phyloP scores from a whole-genome alignment of 257 asterid species.

The Solanum peruvianum region DNA sequence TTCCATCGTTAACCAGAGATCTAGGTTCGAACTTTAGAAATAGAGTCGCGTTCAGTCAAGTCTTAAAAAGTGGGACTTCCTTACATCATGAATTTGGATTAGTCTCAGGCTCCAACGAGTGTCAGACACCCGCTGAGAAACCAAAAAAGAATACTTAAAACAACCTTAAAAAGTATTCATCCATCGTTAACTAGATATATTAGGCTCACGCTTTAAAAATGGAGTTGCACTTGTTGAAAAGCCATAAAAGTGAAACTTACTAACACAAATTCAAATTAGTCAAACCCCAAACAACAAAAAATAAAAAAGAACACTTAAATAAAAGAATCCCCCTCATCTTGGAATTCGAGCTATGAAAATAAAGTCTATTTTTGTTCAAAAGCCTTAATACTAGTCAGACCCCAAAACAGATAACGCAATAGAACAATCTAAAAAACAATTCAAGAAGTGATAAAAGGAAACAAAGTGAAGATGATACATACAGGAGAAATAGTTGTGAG shows the following conservation, averaged over 20 bases:
- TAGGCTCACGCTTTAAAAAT: not conserved
- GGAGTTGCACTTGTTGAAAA: not conserved
- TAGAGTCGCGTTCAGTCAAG: not conserved
- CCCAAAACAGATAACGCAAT: not conserved
- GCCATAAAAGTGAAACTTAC: not conserved
- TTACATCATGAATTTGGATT: not conserved
- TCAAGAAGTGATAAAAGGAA: not conserved
- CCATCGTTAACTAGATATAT: not conserved
- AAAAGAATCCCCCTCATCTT: too few species aligned
- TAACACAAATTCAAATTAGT: too few species aligned
- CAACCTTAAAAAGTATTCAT: not conserved
- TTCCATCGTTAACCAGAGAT: not conserved
- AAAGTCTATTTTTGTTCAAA: not conserved
- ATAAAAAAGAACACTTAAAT: too few species aligned
- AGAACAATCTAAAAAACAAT: not conserved
- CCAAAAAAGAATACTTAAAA: not conserved
- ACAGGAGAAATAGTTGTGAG: constrained; percentile 38
- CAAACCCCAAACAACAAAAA: too few species aligned
- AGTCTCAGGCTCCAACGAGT: not conserved
- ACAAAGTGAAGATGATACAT: not conserved
- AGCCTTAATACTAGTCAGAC: not conserved
- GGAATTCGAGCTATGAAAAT: not conserved
- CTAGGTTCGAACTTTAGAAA: not conserved
- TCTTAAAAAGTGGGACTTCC: not conserved
- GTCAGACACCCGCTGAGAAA: not conserved